Evolutionary conservation across 441 rosid genomes (phyloP).

Genomic region (Cnidoscolus chayamansa): DNA sequence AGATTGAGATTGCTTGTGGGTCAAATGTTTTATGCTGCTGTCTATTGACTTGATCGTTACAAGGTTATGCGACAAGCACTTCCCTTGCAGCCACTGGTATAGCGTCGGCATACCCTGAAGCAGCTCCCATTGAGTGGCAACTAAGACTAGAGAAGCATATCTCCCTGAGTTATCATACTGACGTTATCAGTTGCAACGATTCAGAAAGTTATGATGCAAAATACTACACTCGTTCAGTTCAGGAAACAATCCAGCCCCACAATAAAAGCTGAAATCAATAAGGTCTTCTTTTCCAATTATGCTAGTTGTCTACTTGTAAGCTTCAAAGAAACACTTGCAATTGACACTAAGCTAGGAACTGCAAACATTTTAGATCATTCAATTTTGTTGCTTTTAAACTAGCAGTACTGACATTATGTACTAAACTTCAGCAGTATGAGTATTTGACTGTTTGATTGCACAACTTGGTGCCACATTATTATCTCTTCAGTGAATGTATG

Average conservation of each 20-base stretch:
- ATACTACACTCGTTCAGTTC: neutral
- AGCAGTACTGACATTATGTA: neutral
- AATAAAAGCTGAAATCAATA: neutral
- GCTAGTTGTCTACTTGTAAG: neutral
- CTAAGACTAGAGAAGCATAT: neutral
- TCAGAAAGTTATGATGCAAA: neutral
- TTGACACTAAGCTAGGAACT: neutral
- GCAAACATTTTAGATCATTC: neutral
- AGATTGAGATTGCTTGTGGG: neutral
- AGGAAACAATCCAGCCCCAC: neutral
- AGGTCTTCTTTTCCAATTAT: neutral
- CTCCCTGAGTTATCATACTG: too few relatives aligned
- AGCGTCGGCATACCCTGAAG: too few relatives aligned
- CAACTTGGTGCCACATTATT: neutral
- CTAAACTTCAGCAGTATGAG: neutral
- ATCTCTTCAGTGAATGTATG: too few relatives aligned
- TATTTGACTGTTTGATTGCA: neutral
- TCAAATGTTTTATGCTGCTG: neutral
- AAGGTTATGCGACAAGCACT: too few relatives aligned
- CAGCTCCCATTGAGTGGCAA: too few relatives aligned
- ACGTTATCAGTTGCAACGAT: neutral
- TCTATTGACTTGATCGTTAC: neutral
- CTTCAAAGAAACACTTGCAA: neutral
- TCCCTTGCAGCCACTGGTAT: too few relatives aligned
- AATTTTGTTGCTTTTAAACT: neutral